Evolutionary conservation across 2,329 filamentous ascomycete genomes (phyloP).

Genomic region (Penicillium decumbens): DNA sequence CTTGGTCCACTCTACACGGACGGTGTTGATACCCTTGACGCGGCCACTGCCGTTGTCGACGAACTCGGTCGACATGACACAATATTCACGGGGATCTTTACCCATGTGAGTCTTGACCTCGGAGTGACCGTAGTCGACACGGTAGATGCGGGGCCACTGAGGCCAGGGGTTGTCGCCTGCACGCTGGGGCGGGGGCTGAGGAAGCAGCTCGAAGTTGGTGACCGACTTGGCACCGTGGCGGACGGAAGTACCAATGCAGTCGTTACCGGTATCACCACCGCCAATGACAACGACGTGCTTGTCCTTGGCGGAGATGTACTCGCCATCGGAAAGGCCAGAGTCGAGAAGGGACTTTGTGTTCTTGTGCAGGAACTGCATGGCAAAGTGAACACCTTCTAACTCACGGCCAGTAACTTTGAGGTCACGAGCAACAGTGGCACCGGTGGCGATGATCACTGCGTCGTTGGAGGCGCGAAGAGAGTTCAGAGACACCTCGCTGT

Average conservation of each 20-base stretch:
- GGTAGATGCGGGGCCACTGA: constrained; percentile 96
- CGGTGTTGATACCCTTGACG: constrained; percentile 93
- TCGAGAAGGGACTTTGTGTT: constrained; percentile 98
- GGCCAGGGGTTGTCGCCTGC: constrained; percentile 96
- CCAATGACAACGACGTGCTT: constrained; percentile 97
- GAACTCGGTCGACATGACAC: constrained; percentile 97
- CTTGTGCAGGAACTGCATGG: constrained; percentile 95
- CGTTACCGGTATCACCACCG: constrained; percentile 95
- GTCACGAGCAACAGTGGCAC: constrained; percentile 88
- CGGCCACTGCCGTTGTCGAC: constrained; percentile 81
- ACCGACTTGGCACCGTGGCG: constrained; percentile 94
- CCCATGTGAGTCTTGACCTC: constrained; percentile 96
- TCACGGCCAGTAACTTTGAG: constrained; percentile 85
- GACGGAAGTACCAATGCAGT: constrained; percentile 94
- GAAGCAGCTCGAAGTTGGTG: constrained; percentile 92
- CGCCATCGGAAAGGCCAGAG: constrained; percentile 74
- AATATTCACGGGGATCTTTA: constrained; percentile 93
- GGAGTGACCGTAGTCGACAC: constrained; percentile 94
- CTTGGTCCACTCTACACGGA: constrained; percentile 95
- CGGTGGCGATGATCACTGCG: constrained; percentile 85
- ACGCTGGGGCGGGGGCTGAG: constrained; percentile 85
- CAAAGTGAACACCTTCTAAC: constrained; percentile 85
- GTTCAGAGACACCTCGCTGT: constrained; percentile 61
- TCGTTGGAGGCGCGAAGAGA: constrained; percentile 71
- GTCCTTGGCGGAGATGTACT: constrained; percentile 90